Conservation (phyloP, 2,329 filamentous ascomycete genomes). For the Nemania serpens region DNA sequence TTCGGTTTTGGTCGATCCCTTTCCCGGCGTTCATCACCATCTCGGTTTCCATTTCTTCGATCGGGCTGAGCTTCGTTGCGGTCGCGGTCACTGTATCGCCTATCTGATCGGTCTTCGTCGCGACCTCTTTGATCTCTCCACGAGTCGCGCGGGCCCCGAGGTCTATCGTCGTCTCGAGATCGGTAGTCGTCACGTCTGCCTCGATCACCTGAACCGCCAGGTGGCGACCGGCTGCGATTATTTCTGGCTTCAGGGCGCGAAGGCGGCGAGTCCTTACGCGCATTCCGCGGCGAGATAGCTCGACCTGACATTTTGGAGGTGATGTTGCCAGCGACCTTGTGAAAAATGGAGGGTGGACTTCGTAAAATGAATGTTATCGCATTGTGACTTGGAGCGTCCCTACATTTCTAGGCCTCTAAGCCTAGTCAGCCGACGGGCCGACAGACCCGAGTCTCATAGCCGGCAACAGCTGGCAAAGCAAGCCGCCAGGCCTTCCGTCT, state of each 20-base stretch:
- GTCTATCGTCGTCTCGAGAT: slow-evolving; percentile 25
- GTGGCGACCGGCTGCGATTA: slow-evolving; percentile 39
- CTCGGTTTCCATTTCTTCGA: slow-evolving; percentile 23
- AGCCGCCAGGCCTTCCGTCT: neutral
- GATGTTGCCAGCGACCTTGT: neutral
- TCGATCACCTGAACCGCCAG: slow-evolving; percentile 27
- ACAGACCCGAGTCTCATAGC: neutral
- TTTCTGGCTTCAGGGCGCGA: slow-evolving; percentile 33
- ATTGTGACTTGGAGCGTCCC: no score
- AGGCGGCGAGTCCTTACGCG: slow-evolving; percentile 33
- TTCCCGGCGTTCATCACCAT: slow-evolving; percentile 15
- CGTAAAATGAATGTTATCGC: no score
- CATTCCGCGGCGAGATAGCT: slow-evolving; percentile 26
- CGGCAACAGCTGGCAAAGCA: neutral
- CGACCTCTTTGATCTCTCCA: slow-evolving; percentile 14
- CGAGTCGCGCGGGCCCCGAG: slow-evolving; percentile 19
- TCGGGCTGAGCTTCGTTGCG: slow-evolving; percentile 20
- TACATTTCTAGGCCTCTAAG: no score
- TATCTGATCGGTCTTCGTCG: slow-evolving; percentile 14
- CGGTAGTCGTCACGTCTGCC: slow-evolving; percentile 33
- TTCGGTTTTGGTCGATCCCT: slow-evolving; percentile 37
- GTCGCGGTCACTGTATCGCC: slow-evolving; percentile 3
- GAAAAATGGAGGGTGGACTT: slow-evolving; percentile 3
- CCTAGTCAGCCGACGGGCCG: no score
- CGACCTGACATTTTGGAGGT: slow-evolving; percentile 34